Evolutionary conservation across 2,329 filamentous ascomycete genomes (phyloP).

Genomic region (Trichoderma koningiopsis): DNA sequence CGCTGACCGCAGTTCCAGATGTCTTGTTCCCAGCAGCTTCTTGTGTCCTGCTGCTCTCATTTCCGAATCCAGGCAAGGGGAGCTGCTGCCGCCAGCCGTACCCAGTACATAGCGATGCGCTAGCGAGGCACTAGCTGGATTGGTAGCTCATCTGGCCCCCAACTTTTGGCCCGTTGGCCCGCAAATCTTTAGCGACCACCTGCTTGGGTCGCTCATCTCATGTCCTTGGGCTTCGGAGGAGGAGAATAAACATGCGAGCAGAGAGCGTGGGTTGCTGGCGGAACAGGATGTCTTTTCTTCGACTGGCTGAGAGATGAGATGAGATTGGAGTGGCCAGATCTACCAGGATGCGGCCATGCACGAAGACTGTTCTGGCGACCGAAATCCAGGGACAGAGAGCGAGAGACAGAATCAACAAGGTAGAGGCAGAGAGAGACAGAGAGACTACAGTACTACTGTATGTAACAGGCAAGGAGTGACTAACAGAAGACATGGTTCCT

Average conservation of each 20-base stretch:
- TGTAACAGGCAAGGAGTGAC: not conserved
- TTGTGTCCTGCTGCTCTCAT: not conserved
- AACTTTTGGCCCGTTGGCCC: constrained; percentile 6
- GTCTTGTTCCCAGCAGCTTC: not conserved
- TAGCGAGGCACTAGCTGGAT: not conserved
- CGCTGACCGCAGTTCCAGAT: not conserved
- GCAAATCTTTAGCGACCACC: constrained; percentile 10
- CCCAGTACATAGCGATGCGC: not conserved
- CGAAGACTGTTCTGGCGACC: not conserved
- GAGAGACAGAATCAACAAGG: not conserved
- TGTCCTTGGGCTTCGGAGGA: not conserved
- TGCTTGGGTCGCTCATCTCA: constrained; percentile 17
- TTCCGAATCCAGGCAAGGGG: not conserved
- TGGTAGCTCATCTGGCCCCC: constrained; percentile 16
- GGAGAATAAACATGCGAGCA: not conserved
- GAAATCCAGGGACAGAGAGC: not conserved
- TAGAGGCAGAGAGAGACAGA: too few species aligned
- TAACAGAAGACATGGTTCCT: not conserved
- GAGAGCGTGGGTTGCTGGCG: not conserved
- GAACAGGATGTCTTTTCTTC: not conserved
- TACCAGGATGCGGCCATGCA: not conserved
- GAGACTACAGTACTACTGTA: too few species aligned
- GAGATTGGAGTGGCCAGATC: constrained; percentile 7
- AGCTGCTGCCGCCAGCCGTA: not conserved
- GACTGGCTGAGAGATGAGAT: constrained; percentile 16